Base-by-base conservation (phyloP, 2,329 filamentous ascomycete species). In the Pestalotiopsis sp. region DNA sequence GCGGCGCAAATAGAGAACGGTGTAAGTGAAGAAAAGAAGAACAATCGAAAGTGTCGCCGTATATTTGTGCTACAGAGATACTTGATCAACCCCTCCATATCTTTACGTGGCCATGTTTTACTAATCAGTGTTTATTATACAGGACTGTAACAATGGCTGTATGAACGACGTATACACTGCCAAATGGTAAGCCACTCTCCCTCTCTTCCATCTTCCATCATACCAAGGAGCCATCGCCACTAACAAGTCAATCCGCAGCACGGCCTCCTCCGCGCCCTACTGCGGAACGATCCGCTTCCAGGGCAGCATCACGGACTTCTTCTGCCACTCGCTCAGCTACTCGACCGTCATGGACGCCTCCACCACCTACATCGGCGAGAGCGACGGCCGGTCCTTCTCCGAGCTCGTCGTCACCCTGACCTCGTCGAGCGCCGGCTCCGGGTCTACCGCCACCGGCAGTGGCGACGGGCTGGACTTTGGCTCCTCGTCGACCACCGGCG, bases 251-350 rank as follows among this genome's bases (percentile, higher is more conserved):
- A 59, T 20, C 38, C 7, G 41, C 66, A 85, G 83, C 70, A 82
- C 83, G 31, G 75, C 76, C 13, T 70, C 73, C 0, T 69, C 63
- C 2, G 70, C 71, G 2, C 81, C 80, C 0, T 86, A 77, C 71
- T 87, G 85, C 76, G 83, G 82, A 68, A 86, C 84, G 3, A 76
- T 84, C 36, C 79, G 78, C 1, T 85, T 84, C 72, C 74, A 77
- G 3, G 77, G 76, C 20, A 78, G 79, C 17, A 77, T 85, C 62
- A 75, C 75, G 27, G 84, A 85, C 71, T 86, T 80, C 71, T 84
- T 79, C 74, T 87, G 85, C 74, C 78, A 78, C 68, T 74, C 75
- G 11, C 66, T 75, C 25, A 74, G 71, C 63, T 73, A 78, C 58
- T 79, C 78, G 3, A 79, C 76, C 4, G 70, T 76, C 4, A 79